Conservation (phyloP, 2,329 filamentous ascomycete genomes). For the Talaromyces sp. region DNA sequence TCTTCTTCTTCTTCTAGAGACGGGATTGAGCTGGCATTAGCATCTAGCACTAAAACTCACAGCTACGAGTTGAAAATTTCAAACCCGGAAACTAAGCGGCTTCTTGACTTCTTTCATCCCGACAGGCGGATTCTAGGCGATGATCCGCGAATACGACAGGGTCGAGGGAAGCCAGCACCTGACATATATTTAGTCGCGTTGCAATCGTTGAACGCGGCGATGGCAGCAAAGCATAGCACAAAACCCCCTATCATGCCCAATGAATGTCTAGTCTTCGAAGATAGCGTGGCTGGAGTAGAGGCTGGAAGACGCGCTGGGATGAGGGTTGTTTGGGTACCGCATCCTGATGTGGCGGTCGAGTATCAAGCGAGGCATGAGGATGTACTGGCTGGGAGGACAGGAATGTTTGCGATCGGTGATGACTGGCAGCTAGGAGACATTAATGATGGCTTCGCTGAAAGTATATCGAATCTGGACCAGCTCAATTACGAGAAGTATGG, state of each 20-base stretch:
- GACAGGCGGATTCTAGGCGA: slow-evolving; percentile 19
- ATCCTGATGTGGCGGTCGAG: slow-evolving; percentile 29
- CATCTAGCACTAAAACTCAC: slow-evolving; percentile 20
- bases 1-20: slow-evolving; percentile 14
- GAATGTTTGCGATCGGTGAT: slow-evolving; percentile 24
- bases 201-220: slow-evolving; percentile 18
- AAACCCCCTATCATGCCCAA: slow-evolving; percentile 19
- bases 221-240: neutral
- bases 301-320: slow-evolving; percentile 30
- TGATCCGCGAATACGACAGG: slow-evolving; percentile 20
- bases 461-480: slow-evolving; percentile 31
- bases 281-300: slow-evolving; percentile 29
- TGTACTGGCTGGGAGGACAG: slow-evolving; percentile 22
- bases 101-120: slow-evolving; percentile 17
- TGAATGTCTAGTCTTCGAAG: slow-evolving; percentile 34
- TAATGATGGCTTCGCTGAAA: slow-evolving; percentile 38
- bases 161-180: slow-evolving; percentile 24
- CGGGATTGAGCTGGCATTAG: slow-evolving; percentile 21
- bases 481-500: slow-evolving; percentile 38
- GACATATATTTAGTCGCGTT: slow-evolving; percentile 25
- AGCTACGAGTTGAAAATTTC: slow-evolving; percentile 23
- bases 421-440: slow-evolving; percentile 31
- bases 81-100: slow-evolving; percentile 17
- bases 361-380: slow-evolving; percentile 26
- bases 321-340: slow-evolving; percentile 33